Conservation (phyloP, 805 yeast genomes). For the Candida quercuum region DNA sequence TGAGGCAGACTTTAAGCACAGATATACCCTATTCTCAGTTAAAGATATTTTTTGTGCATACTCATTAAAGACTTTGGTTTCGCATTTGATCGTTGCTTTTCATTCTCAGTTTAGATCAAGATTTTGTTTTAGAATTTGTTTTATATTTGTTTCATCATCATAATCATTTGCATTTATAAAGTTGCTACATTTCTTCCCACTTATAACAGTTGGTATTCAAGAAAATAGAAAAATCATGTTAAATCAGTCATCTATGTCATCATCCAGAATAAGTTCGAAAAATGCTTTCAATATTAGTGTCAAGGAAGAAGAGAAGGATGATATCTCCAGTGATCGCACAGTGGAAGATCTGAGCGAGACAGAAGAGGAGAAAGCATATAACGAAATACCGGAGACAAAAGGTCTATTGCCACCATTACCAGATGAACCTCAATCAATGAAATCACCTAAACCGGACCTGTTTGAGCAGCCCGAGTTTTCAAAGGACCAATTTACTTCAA, state of each 20-base stretch:
- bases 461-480: not conserved
- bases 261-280: not conserved
- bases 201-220: too few relatives aligned
- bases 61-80: too few relatives aligned
- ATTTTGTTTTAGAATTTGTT: too few relatives aligned
- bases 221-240: too few relatives aligned
- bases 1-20: too few relatives aligned
- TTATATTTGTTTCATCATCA: too few relatives aligned
- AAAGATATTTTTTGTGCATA: too few relatives aligned
- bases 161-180: too few relatives aligned
- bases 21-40: too few relatives aligned
- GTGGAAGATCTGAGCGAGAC: not conserved
- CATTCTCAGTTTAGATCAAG: too few relatives aligned
- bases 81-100: too few relatives aligned
- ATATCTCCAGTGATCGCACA: not conserved
- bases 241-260: not conserved
- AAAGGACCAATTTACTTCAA: not conserved
- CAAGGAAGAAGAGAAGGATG: not conserved
- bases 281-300: not conserved
- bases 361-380: not conserved
- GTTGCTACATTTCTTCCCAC: too few relatives aligned
- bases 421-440: constrained; percentile 1
- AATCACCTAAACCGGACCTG: not conserved
- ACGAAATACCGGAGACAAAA: constrained; percentile 5
- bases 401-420: constrained; percentile 7